Conservation (phyloP, 805 yeast genomes). For the Sporopachydermia lactativora region DNA sequence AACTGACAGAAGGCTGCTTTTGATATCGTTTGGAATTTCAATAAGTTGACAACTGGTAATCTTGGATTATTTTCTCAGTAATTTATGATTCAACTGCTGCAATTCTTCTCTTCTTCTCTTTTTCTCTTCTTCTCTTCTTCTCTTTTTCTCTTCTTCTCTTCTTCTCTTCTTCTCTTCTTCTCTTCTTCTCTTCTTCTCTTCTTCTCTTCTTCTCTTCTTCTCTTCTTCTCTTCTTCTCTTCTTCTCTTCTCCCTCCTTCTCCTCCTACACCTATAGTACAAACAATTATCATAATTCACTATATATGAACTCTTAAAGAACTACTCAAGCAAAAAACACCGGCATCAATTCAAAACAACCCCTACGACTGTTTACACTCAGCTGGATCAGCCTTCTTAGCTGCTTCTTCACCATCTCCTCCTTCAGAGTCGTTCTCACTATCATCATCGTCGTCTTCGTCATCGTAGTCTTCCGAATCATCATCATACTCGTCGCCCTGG, state of each 20-base stretch:
- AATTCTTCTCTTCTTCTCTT: too few species aligned
- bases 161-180: background rate
- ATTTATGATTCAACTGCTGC: too few species aligned
- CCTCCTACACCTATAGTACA: background rate
- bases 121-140: background rate
- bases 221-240: background rate
- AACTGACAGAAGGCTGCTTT: too few species aligned
- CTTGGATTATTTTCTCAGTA: too few species aligned
- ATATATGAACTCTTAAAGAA: background rate
- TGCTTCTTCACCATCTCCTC: slow-evolving; percentile 30
- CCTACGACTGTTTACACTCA: slow-evolving; percentile 41
- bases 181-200: background rate
- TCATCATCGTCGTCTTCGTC: slow-evolving; percentile 46
- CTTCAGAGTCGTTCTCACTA: slow-evolving; percentile 49
- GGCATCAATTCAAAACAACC: background rate
- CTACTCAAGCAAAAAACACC: background rate
- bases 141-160: background rate
- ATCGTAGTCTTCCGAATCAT: slow-evolving; percentile 46
- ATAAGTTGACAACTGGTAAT: too few species aligned
- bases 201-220: background rate
- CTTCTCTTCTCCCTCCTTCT: background rate
- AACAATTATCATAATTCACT: background rate
- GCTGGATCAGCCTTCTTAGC: slow-evolving; percentile 37
- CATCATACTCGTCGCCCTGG: slow-evolving; percentile 20
- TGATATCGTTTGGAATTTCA: too few species aligned